Evolutionary conservation across 345 rosid genomes (phyloP).

Genomic region (Lepidium africanum): DNA sequence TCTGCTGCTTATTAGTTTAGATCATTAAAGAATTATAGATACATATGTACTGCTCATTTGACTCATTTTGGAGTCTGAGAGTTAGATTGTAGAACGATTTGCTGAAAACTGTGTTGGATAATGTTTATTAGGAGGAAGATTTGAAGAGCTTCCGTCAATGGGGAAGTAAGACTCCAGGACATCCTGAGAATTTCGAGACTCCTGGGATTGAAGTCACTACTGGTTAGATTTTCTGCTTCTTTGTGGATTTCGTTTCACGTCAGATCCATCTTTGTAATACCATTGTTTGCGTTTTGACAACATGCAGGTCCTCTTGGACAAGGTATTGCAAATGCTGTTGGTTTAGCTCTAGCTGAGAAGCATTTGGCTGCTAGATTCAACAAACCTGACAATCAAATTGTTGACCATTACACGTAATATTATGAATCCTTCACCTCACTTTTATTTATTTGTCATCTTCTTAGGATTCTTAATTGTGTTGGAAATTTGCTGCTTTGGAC

Average conservation of each 20-base stretch:
- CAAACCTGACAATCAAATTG: constrained; percentile 66
- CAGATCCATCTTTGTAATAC: not conserved
- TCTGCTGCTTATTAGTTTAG: not conserved
- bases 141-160: constrained; percentile 75
- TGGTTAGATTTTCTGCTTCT: constrained; percentile 35
- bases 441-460: not conserved
- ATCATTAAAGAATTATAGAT: not conserved
- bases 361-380: constrained; percentile 86
- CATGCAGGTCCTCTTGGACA: constrained; percentile 81
- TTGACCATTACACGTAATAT: constrained; percentile 80
- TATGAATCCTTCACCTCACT: not conserved
- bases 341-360: constrained; percentile 61
- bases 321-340: constrained; percentile 87
- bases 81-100: not conserved
- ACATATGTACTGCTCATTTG: not conserved
- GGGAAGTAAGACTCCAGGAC: constrained; percentile 84
- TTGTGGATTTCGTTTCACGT: not conserved
- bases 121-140: constrained; percentile 53
- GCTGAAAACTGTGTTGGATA: not conserved
- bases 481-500: not conserved
- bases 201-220: constrained; percentile 86
- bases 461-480: not conserved
- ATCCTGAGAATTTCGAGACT: constrained; percentile 89
- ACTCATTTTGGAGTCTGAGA: not conserved
- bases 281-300: not conserved